Evolutionary conservation across 345 rosid genomes (phyloP), one percentile per base, ranked within the genome.

Genomic region (Laguncularia racemosa): DNA sequence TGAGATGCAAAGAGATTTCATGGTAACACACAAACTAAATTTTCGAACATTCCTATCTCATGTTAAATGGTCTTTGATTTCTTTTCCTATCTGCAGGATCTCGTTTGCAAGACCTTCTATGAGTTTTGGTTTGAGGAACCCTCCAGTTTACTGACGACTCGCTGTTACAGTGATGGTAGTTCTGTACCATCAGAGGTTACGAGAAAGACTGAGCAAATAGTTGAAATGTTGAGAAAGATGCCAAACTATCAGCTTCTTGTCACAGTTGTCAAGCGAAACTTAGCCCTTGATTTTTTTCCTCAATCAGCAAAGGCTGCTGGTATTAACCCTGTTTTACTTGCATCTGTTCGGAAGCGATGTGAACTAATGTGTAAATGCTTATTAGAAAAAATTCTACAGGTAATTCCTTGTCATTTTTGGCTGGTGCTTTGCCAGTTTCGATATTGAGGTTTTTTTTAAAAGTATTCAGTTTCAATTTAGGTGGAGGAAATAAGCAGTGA

Each of bases 61-160:
- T 59, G 40, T 4, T 33, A 33, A 33, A 33, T 33, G 40, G 7
- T 33, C 40, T 33, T 33, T 33, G 40, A 33, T 61, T 38, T 72
- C 45, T 63, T 61, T 38, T 72, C 45, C 60, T 58, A 13, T 61
- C 54, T 26, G 26, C 79, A 93, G 97, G 99, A 93, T 78, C 89
- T 87, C 64, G 99, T 93, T 67, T 93, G 95, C 85, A 93, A 93
- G 90, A 93, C 92, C 56, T 89, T 93, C 73, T 85, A 87, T 79
- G 97, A 93, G 62, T 89, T 93, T 65, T 93, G 99, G 99, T 93
- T 93, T 61, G 97, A 93, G 76, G 97, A 93, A 68, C 84, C 96
- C 68, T 73, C 87, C 60, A 84, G 91, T 55, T 62, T 66, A 53
- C 95, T 76, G 73, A 79, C 40, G 9, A 33, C 82, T 53, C 83